Base-by-base conservation (phyloP, 2,329 filamentous ascomycete genomes). In the Colletotrichum gloeosporioides region DNA sequence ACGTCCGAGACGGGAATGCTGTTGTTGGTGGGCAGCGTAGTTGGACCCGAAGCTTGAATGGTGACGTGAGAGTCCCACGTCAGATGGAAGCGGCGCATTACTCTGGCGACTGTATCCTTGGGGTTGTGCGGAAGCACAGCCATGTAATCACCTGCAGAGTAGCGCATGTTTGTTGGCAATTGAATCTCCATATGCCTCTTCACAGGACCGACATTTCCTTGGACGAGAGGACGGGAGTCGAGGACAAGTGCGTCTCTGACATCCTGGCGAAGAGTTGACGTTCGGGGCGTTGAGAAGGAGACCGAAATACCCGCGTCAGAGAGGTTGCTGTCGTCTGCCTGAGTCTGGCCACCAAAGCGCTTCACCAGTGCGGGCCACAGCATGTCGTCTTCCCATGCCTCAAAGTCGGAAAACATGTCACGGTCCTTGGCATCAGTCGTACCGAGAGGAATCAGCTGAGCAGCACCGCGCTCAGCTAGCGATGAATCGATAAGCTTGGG, bases 111-210 rank as follows among this genome's bases (percentile, higher is more conserved):
- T 6, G 87, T 91, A 29, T 89, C 85, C 68, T 88, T 88, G 2
- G 92, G 91, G 81, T 96, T 96, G 34, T 95, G 85, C 0, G 95
- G 95, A 1, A 95, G 86, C 3, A 96, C 87, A 0, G 93, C 93
- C 1, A 96, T 89, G 81, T 97, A 96, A 81, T 96, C 95, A 16
- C 95, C 95, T 3, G 93, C 90, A 39, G 90, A 88, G 83, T 96
- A 96, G 0, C 88, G 89, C 87, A 92, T 88, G 66, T 90, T 90
- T 0, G 88, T 90, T 0, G 95, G 94, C 1, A 96, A 87, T 74
- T 91, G 90, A 36, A 96, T 91, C 78, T 92, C 91, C 16, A 95
- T 89, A 77, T 93, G 89, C 22, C 90, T 89, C 86, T 95, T 95
- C 25, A 87, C 88, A 39, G 87, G 86, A 0, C 90, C 86, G 29